These are phyloP conservation scores for Chlorociboria aeruginascens DNA, from an alignment of 495 filamentous ascomycete genomes.

Conservation along the genomic window DNA sequence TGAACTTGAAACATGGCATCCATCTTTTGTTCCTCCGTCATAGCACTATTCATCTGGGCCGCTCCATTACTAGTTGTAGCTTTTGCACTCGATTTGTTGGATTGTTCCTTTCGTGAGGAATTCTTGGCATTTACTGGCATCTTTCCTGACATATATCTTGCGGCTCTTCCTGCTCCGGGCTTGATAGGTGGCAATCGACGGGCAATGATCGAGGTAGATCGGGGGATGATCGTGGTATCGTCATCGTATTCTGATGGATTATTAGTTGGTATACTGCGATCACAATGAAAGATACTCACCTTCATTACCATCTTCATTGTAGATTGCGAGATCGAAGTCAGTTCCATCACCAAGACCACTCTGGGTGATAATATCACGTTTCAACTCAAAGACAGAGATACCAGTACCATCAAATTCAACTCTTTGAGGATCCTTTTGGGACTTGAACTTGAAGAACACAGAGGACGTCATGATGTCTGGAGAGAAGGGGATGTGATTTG, in stretches of 20 bases:
- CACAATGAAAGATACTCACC: slow-evolving; percentile 43
- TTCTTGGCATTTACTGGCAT: slow-evolving; percentile 87
- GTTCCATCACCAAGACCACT: slow-evolving; percentile 89
- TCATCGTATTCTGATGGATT: slow-evolving; percentile 72
- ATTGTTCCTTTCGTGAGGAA: slow-evolving; percentile 53
- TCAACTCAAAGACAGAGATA: slow-evolving; percentile 97
- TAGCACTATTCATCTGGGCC: slow-evolving; percentile 52
- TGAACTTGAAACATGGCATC: slow-evolving; percentile 78
- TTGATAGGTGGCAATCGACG: slow-evolving; percentile 71
- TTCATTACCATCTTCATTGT: slow-evolving; percentile 80
- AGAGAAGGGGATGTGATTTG: slow-evolving; percentile 21
- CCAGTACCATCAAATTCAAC: slow-evolving; percentile 96
- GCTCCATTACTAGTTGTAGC: slow-evolving; percentile 37
- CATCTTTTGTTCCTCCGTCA: slow-evolving; percentile 85
- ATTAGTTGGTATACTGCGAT: slow-evolving; percentile 14
- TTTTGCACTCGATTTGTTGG: slow-evolving; percentile 23
- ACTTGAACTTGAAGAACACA: slow-evolving; percentile 99
- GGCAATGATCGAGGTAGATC: slow-evolving; percentile 87
- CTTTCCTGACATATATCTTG: slow-evolving; percentile 93
- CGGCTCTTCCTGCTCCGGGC: slow-evolving; percentile 70
- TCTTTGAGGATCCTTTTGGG: slow-evolving; percentile 85
- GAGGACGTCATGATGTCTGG: slow-evolving; percentile 76
- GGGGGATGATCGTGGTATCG: slow-evolving; percentile 88
- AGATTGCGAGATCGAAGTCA: slow-evolving; percentile 92
- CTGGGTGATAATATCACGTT: slow-evolving; percentile 92